Evolutionary conservation across 805 yeast species (phyloP), one percentile per base, ranked within the genome.

Genomic region (Candida morakotiae): DNA sequence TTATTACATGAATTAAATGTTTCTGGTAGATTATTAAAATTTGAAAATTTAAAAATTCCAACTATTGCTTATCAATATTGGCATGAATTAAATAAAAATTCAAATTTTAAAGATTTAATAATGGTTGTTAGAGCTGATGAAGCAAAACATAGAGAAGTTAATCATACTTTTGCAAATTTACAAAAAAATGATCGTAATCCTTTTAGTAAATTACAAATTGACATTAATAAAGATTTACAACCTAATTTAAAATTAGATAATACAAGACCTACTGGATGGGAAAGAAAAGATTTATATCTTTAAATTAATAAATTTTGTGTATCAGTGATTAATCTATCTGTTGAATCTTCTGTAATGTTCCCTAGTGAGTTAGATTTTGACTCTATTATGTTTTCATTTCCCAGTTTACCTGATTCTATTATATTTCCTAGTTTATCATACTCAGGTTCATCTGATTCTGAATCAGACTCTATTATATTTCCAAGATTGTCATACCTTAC

Each of bases 101-200:
- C 82, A 20, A 62, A 76, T 2, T 73, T 82, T 58, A 64, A 67
- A 41, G 87, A 81, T 44, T 66, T 83, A 51, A 63, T 83, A 31
- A 67, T 70, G 42, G 69, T 78, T 44, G 64, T 83, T 17, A 71
- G 88, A 45, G 88, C 89, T 1, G 89, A 83, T 50, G 89, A 82
- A 57, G 81, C 87, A 28, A 82, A 82, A 53, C 88, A 82, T 52
- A 70, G 88, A 56, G 89, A 83, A 51, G 88, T 83, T 20, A 83
- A 82, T 59, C 89, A 82, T 51, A 82, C 88, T 0, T 70, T 81
- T 50, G 88, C 85, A 11, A 81, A 81, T 49, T 67, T 82, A 48
- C 77, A 67, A 44, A 55, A 56, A 17, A 34, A 31, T 1, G 87
- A 83, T 52, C 69, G 87, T 49, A 83, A 83, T 52, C 89, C 89